Conservation (phyloP, 2,329 filamentous ascomycete genomes). For the Ascocoryne sarcoides region DNA sequence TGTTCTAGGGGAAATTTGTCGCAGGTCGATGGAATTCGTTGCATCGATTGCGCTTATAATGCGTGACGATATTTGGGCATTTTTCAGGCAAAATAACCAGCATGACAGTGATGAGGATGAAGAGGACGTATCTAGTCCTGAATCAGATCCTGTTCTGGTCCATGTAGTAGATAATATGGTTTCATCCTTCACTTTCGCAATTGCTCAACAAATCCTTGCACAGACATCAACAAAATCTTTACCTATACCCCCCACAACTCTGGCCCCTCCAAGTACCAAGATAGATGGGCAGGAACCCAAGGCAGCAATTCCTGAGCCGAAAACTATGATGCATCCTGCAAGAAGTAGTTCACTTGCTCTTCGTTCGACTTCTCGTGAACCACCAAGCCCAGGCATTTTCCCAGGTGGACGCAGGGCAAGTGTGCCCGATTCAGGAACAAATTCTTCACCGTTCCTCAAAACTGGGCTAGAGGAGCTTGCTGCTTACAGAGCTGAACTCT, state of each 20-base stretch:
- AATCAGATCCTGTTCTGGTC: slow-evolving; percentile 31
- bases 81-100: slow-evolving; percentile 32
- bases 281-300: slow-evolving; percentile 48
- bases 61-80: slow-evolving; percentile 65
- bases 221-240: slow-evolving; percentile 64
- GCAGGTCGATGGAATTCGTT: slow-evolving; percentile 75
- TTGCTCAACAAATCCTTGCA: slow-evolving; percentile 66
- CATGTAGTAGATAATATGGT: slow-evolving; percentile 65
- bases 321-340: slow-evolving; percentile 62
- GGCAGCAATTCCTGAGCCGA: slow-evolving; percentile 54
- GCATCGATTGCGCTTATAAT: slow-evolving; percentile 71
- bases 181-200: slow-evolving; percentile 68
- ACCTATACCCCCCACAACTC: slow-evolving; percentile 53
- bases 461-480: slow-evolving; percentile 72
- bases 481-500: slow-evolving; percentile 72
- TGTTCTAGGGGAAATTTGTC: slow-evolving; percentile 79
- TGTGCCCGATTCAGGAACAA: slow-evolving; percentile 32
- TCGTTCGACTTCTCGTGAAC: slow-evolving; percentile 33
- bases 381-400: slow-evolving; percentile 46
- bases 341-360: slow-evolving; percentile 52
- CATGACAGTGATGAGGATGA: neutral
- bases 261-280: slow-evolving; percentile 30
- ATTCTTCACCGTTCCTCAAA: slow-evolving; percentile 42
- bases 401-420: slow-evolving; percentile 37
- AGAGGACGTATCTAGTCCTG: neutral